Evolutionary conservation across 306 rosid genomes (phyloP).

Genomic region (Fagus crenata): DNA sequence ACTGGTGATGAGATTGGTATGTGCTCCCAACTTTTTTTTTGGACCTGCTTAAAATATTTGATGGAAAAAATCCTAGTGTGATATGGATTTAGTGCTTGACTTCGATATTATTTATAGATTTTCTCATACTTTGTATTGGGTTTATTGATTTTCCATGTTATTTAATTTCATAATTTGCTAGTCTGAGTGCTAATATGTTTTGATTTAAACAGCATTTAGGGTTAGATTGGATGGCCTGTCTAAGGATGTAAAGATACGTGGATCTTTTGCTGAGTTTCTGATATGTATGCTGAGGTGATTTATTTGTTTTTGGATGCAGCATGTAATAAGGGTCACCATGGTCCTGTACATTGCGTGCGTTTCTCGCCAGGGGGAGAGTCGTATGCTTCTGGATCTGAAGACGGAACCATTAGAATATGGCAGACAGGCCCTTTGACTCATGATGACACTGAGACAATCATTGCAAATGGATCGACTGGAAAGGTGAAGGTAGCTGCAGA

Average conservation of each 20-base stretch:
- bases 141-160: neutral
- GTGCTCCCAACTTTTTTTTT: slow-evolving; percentile 13
- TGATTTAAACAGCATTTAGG: neutral
- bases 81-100: neutral
- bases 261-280: neutral
- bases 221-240: neutral
- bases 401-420: slow-evolving; percentile 99
- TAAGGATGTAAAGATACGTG: neutral
- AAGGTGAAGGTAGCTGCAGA: slow-evolving; percentile 60
- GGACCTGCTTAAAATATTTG: neutral
- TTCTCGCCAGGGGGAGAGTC: slow-evolving; percentile 99
- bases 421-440: slow-evolving; percentile 77
- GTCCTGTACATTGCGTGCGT: slow-evolving; percentile 96
- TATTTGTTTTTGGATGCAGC: slow-evolving; percentile 50
- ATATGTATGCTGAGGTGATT: neutral
- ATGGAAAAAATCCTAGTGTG: neutral
- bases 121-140: neutral
- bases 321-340: slow-evolving; percentile 99
- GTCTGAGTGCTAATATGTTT: neutral
- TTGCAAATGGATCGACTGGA: slow-evolving; percentile 58
- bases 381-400: slow-evolving; percentile 98
- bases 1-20: slow-evolving; percentile 92
- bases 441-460: slow-evolving; percentile 52
- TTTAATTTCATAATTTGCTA: neutral
- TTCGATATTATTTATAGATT: too few species aligned